Conservation (phyloP, 306 rosid species). For the Argentina anserina region DNA sequence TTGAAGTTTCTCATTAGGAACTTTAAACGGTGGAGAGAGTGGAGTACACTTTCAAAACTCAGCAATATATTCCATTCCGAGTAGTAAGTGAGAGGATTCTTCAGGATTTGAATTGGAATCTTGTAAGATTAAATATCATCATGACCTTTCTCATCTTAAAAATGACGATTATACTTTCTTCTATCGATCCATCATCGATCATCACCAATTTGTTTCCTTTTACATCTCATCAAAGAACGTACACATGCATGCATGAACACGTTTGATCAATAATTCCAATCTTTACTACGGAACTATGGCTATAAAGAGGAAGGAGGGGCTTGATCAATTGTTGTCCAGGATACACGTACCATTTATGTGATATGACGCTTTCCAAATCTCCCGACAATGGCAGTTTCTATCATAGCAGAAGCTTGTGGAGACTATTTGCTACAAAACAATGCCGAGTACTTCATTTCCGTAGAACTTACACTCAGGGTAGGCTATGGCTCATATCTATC, state of each 20-base stretch:
- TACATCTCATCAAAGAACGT: not conserved
- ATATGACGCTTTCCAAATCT: not conserved
- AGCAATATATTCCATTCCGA: not conserved
- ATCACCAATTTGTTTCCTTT: not conserved
- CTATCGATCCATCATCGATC: not conserved
- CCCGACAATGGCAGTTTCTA: not conserved
- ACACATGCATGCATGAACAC: not conserved
- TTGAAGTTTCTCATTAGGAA: not conserved
- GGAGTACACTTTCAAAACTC: not conserved
- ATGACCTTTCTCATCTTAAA: not conserved
- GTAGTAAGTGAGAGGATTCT: not conserved
- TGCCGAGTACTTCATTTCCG: not conserved
- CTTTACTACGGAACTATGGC: conserved; percentile 1
- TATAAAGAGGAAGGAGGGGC: not conserved
- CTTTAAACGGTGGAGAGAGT: not conserved
- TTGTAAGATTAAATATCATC: not conserved
- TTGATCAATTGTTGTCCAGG: not conserved
- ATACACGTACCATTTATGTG: not conserved
- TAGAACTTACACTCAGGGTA: not conserved
- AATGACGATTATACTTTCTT: not conserved
- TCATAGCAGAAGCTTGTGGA: not conserved
- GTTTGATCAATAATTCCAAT: not conserved
- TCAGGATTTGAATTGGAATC: not conserved
- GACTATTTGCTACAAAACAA: not conserved
- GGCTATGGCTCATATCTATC: not conserved